Evolutionary conservation across 345 rosid genomes (phyloP).

Genomic region (Hibiscus mutabilis): DNA sequence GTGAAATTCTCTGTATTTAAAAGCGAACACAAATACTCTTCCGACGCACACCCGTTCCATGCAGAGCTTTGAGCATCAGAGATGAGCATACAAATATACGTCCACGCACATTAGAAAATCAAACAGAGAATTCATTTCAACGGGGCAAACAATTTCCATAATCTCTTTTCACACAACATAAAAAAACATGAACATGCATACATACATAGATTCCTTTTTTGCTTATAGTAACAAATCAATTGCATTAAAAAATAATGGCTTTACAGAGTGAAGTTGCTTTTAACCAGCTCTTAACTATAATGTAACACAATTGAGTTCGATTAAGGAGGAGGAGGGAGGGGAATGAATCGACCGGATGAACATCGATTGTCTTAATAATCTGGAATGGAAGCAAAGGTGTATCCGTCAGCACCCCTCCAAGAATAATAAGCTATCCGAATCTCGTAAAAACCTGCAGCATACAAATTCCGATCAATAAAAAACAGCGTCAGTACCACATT

Average conservation of each 20-base stretch:
- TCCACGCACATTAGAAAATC: too few relatives aligned
- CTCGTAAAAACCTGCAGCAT: slow-evolving; percentile 72
- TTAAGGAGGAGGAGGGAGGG: background rate
- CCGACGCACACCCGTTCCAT: too few relatives aligned
- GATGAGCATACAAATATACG: too few relatives aligned
- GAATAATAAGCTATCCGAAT: slow-evolving; percentile 83
- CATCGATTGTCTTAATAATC: slow-evolving; percentile 34
- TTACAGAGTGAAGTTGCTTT: background rate
- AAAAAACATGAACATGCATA: too few relatives aligned
- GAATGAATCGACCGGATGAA: background rate
- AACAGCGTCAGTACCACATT: too few relatives aligned
- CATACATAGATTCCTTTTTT: too few relatives aligned
- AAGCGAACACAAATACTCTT: too few relatives aligned
- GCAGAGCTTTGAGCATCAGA: too few relatives aligned
- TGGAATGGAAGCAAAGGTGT: slow-evolving; percentile 77
- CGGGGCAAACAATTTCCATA: too few relatives aligned
- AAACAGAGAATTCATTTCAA: too few relatives aligned
- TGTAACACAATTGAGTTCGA: background rate
- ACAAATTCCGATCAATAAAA: background rate
- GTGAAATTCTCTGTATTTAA: too few relatives aligned
- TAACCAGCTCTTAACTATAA: background rate
- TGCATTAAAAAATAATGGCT: background rate
- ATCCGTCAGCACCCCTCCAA: slow-evolving; percentile 82
- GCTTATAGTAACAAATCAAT: background rate
- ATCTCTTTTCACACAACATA: too few relatives aligned